Percentiles rank a stretch among this genome's conserved stretches.
These are phyloP conservation scores for Fraxinus anomala DNA, from an alignment of 257 asterid species.

Conservation along the genomic window DNA sequence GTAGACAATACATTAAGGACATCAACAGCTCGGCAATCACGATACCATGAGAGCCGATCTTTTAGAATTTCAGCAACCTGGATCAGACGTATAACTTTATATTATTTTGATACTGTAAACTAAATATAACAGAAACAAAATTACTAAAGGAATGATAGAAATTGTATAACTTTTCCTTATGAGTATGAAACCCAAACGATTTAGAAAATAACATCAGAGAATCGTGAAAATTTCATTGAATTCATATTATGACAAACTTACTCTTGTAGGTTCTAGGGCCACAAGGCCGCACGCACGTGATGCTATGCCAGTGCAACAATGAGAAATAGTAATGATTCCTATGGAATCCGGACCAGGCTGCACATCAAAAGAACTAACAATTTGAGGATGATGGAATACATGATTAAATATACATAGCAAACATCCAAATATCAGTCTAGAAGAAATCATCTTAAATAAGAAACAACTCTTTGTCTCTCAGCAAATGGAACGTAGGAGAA, in stretches of 20 bases:
- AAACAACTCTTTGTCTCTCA: not conserved
- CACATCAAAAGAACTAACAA: slow-evolving; percentile 12
- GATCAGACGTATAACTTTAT: slow-evolving; percentile 5
- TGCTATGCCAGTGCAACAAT: slow-evolving; percentile 72
- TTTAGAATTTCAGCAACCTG: slow-evolving; percentile 97
- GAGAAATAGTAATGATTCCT: slow-evolving; percentile 64
- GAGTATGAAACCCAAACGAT: not conserved
- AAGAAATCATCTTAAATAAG: not conserved
- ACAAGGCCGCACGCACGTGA: slow-evolving; percentile 99
- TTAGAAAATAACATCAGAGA: not conserved
- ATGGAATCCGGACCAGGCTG: slow-evolving; percentile 80
- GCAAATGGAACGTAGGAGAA: not conserved
- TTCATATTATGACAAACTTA: slow-evolving; percentile 35
- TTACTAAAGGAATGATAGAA: not conserved
- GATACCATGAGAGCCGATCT: slow-evolving; percentile 95
- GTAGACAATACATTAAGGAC: slow-evolving; percentile 87
- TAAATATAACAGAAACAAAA: not conserved
- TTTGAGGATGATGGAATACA: not conserved
- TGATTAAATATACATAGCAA: not conserved
- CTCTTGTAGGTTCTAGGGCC: slow-evolving; percentile 93
- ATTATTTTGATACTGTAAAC: not conserved
- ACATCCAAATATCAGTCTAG: not conserved
- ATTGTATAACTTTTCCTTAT: not conserved
- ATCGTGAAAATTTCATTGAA: too few relatives aligned
- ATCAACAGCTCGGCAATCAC: slow-evolving; percentile 92